Base-by-base conservation (phyloP, 495 filamentous ascomycete species). In the Trichoderma erinaceum region DNA sequence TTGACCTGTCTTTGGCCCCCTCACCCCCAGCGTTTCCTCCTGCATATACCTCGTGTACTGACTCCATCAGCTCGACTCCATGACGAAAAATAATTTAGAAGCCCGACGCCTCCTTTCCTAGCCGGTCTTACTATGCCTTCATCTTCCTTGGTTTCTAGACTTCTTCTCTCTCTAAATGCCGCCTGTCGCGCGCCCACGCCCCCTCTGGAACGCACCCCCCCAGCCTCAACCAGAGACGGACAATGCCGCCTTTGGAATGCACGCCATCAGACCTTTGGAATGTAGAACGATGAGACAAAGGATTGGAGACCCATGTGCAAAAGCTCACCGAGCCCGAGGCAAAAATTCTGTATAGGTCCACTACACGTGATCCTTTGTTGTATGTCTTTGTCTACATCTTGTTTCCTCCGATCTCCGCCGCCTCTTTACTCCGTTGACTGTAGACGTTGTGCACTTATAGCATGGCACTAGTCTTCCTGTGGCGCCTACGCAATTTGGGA, bases 231-330 rank as follows among this genome's bases (percentile, higher is more conserved):
- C 56, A 61, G 16, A 61, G 56, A 61, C 56, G 56, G 56, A 61
- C 56, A 61, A 61, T 61, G 56, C 56, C 56, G 56, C n/a, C 56
- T 61, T 32, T 61, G 56, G 56, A 61, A 61, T 61, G 56, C 25
- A 21, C 56, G 25, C 56, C 56, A 61, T 61, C 56, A 29, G 27
- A 13, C 56, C 56, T 61, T 25, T 61, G 56, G 56, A 61, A 61
- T 61, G 56, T 23, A 35, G 27, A 7, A 4, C 56, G 29, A 12
- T 61, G 56, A 61, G 56, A 61, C 56, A 61, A 61, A 32, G 56
- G 56, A 15, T 25, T 38, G 23, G 29, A 12, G 56, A 16, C 29
- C n/a, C 27, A 32, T 32, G 16, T 12, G 56, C 27, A 7, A 16
- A 10, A 32, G 56, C 16, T 12, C n/a, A 58, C 18, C 21, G 23